Conservation (phyloP, 768 basidiomycete genomes). For the Kwoniella sp. region DNA sequence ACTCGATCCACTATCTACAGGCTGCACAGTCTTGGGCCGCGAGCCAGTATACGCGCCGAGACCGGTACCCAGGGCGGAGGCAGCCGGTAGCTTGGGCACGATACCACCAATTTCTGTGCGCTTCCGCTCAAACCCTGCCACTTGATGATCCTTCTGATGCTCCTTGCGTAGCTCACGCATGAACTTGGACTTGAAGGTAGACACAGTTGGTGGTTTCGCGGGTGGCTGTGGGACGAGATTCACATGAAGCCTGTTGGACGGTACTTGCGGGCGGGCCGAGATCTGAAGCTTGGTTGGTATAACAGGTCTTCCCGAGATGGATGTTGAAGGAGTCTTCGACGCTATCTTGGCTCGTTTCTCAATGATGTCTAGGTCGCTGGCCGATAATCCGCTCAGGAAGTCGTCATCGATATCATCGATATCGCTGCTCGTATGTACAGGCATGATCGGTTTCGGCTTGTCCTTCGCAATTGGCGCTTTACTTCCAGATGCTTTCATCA, state of each 20-base stretch:
- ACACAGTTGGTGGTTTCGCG: slow-evolving; percentile 4
- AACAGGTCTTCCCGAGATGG: not conserved
- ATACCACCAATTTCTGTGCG: slow-evolving; percentile 32
- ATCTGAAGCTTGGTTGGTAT: slow-evolving; percentile 9
- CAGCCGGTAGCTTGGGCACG: slow-evolving; percentile 23
- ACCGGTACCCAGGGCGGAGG: slow-evolving; percentile 31
- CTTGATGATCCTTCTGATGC: slow-evolving; percentile 8
- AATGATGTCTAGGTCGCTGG: slow-evolving; percentile 31
- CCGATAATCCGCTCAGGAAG: slow-evolving; percentile 34
- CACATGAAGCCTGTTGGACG: slow-evolving; percentile 26
- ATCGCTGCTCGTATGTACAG: slow-evolving; percentile 7
- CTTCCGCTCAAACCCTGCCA: slow-evolving; percentile 14
- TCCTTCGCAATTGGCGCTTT: slow-evolving; percentile 9
- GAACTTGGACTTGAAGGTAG: slow-evolving; percentile 29
- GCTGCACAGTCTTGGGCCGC: slow-evolving; percentile 8
- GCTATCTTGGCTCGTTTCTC: slow-evolving; percentile 34
- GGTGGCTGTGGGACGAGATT: slow-evolving; percentile 32
- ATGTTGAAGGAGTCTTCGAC: slow-evolving; percentile 5
- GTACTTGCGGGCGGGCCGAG: slow-evolving; percentile 8
- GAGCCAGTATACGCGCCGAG: slow-evolving; percentile 31
- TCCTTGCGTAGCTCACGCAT: slow-evolving; percentile 30
- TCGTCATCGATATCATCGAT: slow-evolving; percentile 38
- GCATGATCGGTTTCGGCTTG: not conserved
- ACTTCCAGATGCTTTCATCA: slow-evolving; percentile 40
- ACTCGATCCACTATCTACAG: slow-evolving; percentile 33